Conservation (phyloP, 805 yeast genomes). For the Brettanomyces naardenensis region DNA sequence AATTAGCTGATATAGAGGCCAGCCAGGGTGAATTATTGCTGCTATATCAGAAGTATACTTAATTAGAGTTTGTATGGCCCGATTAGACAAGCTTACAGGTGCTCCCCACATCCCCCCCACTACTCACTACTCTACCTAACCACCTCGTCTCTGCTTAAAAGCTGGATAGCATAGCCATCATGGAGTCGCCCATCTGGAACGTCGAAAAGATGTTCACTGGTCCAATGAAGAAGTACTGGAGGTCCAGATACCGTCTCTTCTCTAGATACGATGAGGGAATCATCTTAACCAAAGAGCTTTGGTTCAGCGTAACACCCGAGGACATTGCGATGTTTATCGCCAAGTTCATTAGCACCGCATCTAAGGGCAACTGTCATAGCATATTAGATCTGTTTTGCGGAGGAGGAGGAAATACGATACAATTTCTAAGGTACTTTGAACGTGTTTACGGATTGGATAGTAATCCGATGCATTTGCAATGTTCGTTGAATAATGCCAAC, state of each 20-base stretch:
- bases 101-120: no score
- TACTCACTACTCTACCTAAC: no score
- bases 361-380: conserved; percentile 88
- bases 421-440: conserved; percentile 54
- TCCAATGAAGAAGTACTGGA: conserved; percentile 48
- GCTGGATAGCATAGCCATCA: no score
- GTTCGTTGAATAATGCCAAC: conserved; percentile 58
- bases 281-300: conserved; percentile 59
- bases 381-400: conserved; percentile 75
- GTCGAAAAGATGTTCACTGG: conserved; percentile 8
- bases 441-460: conserved; percentile 56
- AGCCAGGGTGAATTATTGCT: no score
- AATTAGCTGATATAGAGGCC: no score
- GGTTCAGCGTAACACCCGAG: conserved; percentile 91
- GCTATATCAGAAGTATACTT: no score
- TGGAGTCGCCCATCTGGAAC: conserved; percentile 3
- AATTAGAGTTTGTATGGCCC: no score
- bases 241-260: conserved; percentile 52
- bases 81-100: no score
- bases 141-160: no score
- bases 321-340: conserved; percentile 54
- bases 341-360: conserved; percentile 47
- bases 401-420: conserved; percentile 82
- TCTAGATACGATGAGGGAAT: conserved; percentile 60
- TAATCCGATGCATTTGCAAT: conserved; percentile 50